A percentile compares a stretch with the other conserved stretches of the same genome.
Conservation (phyloP, 805 yeast genomes). For the Alloascoidea africana region DNA sequence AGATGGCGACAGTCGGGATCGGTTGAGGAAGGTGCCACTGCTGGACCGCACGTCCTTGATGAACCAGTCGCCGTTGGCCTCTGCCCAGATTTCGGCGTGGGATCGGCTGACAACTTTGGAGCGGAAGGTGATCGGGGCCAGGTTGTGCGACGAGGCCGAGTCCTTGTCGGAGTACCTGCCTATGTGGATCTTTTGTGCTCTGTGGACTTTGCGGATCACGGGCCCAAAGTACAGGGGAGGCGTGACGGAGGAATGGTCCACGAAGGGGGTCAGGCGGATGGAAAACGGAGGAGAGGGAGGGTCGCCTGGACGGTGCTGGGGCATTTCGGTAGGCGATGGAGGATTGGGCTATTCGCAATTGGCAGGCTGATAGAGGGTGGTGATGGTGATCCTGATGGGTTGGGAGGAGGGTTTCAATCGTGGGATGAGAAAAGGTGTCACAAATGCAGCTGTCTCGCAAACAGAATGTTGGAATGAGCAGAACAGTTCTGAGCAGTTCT, state of each 20-base stretch:
- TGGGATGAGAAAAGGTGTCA: too few species aligned
- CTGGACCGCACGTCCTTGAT: constrained; percentile 78
- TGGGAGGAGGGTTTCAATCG: too few species aligned
- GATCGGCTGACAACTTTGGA: constrained; percentile 88
- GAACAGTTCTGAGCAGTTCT: too few species aligned
- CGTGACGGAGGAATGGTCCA: constrained; percentile 66
- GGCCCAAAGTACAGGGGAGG: constrained; percentile 81
- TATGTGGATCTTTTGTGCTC: constrained; percentile 35
- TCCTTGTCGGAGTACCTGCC: constrained; percentile 83
- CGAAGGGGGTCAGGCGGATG: constrained; percentile 69
- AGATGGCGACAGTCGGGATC: constrained; percentile 72
- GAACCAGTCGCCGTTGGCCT: constrained; percentile 65
- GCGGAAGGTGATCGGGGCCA: constrained; percentile 76
- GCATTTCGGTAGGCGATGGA: too few species aligned
- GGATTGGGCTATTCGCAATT: too few species aligned
- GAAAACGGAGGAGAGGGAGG: constrained; percentile 14
- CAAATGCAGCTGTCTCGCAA: too few species aligned
- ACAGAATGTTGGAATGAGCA: too few species aligned
- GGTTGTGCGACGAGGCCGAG: constrained; percentile 38
- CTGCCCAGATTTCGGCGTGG: constrained; percentile 78
- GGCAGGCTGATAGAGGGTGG: too few species aligned
- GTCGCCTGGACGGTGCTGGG: too few species aligned
- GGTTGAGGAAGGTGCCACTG: constrained; percentile 92
- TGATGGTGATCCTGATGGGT: too few species aligned
- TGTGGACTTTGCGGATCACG: constrained; percentile 64